Evolutionary conservation across 306 rosid genomes (phyloP).

Genomic region (Cicer chorassanicum): DNA sequence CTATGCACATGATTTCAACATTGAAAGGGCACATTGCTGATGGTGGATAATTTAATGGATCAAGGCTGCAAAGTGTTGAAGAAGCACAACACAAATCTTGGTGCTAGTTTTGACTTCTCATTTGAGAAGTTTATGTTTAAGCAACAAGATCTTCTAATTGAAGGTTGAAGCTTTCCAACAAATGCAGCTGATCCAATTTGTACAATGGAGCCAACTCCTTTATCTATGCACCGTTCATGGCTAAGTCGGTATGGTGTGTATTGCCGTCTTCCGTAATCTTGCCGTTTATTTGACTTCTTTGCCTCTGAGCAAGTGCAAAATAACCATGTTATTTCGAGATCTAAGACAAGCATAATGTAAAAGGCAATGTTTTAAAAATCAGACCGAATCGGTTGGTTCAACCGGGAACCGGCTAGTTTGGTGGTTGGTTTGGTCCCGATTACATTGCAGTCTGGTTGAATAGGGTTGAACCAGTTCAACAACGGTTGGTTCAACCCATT

Average conservation of each 20-base stretch:
- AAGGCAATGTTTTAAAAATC: neutral
- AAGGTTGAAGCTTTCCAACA: constrained; percentile 48
- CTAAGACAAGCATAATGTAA: neutral
- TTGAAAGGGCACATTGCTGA: constrained; percentile 49
- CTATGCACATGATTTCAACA: constrained; percentile 46
- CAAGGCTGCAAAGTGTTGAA: constrained; percentile 49
- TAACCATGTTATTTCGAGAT: constrained; percentile 39
- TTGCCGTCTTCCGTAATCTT: constrained; percentile 82
- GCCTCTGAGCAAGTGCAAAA: constrained; percentile 67
- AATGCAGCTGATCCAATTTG: constrained; percentile 46
- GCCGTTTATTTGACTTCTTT: constrained; percentile 90
- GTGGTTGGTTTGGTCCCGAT: no score
- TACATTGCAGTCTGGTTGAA: no score
- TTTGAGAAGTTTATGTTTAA: neutral
- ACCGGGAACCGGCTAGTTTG: no score
- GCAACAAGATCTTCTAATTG: constrained; percentile 33
- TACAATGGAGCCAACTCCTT: constrained; percentile 41
- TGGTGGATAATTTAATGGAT: constrained; percentile 44
- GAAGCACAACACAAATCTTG: constrained; percentile 55
- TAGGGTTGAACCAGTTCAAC: no score
- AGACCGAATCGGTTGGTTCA: no score
- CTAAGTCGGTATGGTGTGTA: constrained; percentile 65
- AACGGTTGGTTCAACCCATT: no score
- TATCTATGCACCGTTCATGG: constrained; percentile 73
- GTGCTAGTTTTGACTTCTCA: constrained; percentile 36